These are phyloP conservation scores for Acanthamoeba lenticulata DNA, from an alignment of 208 protist species.

Conservation along the genomic window DNA sequence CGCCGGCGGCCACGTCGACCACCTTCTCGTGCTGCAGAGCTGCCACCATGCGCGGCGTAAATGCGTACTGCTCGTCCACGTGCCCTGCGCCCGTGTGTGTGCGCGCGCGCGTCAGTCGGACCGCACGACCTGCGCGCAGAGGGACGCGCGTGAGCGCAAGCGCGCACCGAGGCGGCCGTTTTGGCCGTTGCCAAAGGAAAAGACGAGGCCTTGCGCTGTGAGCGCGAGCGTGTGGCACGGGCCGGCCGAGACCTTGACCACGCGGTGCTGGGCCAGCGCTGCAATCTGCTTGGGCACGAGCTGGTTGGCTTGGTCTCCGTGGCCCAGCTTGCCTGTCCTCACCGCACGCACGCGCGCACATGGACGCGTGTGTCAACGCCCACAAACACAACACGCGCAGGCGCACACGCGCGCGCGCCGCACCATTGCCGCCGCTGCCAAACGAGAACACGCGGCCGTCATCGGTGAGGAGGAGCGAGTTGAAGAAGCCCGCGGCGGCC, in stretches of 20 bases:
- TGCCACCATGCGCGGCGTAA: neutral
- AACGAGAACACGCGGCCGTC: constrained; percentile 8
- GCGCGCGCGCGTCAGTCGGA: neutral
- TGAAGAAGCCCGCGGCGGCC: neutral
- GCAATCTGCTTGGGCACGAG: neutral
- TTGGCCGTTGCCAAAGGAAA: neutral
- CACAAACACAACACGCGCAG: neutral
- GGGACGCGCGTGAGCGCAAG: neutral
- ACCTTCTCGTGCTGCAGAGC: neutral
- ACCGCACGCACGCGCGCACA: neutral
- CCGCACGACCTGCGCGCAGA: neutral
- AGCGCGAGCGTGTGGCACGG: neutral
- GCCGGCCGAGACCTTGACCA: neutral
- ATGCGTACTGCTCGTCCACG: neutral
- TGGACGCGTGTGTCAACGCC: neutral
- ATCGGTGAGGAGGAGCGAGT: neutral
- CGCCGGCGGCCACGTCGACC: neutral
- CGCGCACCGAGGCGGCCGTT: neutral
- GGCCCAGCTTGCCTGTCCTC: neutral
- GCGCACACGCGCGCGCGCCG: too few species aligned
- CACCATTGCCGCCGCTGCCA: neutral
- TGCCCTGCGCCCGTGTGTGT: neutral
- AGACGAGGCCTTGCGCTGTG: neutral
- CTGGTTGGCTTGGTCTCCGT: neutral
- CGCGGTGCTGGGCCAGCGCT: neutral